A percentile compares a stretch with the other conserved stretches of the same genome.
These are phyloP conservation scores for Boletus bicolor DNA, from an alignment of 768 basidiomycete species.

Conservation along the genomic window DNA sequence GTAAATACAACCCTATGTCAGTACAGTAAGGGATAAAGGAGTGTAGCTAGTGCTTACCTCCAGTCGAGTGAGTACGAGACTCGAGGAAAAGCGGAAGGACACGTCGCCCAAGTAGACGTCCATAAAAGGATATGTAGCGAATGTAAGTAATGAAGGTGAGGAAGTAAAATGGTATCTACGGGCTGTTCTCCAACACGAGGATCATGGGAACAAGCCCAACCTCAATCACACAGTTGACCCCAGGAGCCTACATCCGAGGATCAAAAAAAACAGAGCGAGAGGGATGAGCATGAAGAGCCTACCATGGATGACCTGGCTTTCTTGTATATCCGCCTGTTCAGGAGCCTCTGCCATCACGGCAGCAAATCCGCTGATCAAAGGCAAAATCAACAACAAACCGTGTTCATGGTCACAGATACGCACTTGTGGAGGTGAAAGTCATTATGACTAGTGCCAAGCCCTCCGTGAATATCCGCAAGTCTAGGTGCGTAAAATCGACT, in stretches of 20 bases:
- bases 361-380: conserved; percentile 18
- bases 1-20: no score
- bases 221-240: conserved; percentile 2
- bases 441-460: conserved; percentile 15
- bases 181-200: no score
- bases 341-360: conserved; percentile 18
- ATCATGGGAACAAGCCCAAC: neutral
- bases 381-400: neutral
- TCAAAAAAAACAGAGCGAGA: neutral
- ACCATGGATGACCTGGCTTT: conserved; percentile 14
- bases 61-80: no score
- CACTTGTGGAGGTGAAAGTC: conserved; percentile 24
- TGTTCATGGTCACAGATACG: neutral
- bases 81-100: no score
- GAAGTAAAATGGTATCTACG: no score
- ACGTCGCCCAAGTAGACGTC: no score
- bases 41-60: no score
- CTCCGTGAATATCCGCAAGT: neutral
- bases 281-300: neutral
- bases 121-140: no score
- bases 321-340: neutral
- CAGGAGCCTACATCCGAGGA: conserved; percentile 3
- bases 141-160: no score
- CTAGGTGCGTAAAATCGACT: neutral
- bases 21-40: no score